phyloP scores from a whole-genome alignment of 2,329 filamentous ascomycete genomes.

The Orbilia oligospora region DNA sequence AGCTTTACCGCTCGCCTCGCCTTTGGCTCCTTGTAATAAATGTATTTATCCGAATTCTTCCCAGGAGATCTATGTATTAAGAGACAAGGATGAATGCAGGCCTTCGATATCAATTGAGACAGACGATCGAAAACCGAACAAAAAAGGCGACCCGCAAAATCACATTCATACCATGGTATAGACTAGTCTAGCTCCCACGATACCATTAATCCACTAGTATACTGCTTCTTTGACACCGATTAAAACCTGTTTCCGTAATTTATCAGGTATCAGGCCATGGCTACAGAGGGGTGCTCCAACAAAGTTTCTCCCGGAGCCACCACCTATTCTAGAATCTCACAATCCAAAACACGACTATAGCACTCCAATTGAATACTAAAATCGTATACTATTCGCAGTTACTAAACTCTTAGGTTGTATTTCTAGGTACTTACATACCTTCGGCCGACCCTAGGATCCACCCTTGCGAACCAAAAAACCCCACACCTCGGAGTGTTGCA shows the following conservation, averaged over 20 bases:
- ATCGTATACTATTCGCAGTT: not conserved
- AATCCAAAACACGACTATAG: not conserved
- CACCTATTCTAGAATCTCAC: not conserved
- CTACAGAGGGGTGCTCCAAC: not conserved
- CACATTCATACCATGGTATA: not conserved
- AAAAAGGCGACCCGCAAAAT: not conserved
- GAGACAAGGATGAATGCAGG: not conserved
- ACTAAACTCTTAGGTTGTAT: not conserved
- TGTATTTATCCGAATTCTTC: constrained; percentile 21
- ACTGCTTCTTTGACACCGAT: not conserved
- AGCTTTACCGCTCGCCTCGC: not conserved
- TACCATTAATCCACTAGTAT: not conserved
- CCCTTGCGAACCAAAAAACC: constrained; percentile 16
- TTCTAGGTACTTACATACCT: no score
- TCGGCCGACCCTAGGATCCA: constrained; percentile 4
- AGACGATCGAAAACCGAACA: not conserved
- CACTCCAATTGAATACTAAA: not conserved
- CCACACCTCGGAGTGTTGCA: constrained; percentile 39
- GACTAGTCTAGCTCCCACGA: not conserved
- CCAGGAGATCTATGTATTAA: not conserved
- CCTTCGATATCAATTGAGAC: not conserved
- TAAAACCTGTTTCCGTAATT: not conserved
- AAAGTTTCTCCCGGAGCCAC: not conserved
- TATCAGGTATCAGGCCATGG: not conserved
- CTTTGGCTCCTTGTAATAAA: not conserved